Evolutionary conservation across 306 rosid genomes (phyloP).

Genomic region (Ormosia semicastrata): DNA sequence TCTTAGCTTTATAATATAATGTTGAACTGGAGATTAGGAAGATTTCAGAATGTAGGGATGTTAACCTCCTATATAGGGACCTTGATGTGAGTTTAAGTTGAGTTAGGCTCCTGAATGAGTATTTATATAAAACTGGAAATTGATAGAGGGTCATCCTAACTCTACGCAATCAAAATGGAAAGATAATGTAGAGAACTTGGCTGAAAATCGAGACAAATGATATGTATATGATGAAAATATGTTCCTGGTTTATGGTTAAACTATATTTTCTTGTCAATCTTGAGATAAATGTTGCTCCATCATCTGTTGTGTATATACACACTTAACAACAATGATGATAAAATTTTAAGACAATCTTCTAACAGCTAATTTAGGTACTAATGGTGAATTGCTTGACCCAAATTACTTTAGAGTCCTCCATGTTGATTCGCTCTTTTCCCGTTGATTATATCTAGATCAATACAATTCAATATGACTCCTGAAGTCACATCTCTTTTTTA

Average conservation of each 20-base stretch:
- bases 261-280: neutral
- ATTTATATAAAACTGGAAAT: slow-evolving; percentile 9
- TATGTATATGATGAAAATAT: neutral
- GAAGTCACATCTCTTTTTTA: neutral
- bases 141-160: neutral
- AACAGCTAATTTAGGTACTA: neutral
- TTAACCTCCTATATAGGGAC: neutral
- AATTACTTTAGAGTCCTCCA: neutral
- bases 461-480: neutral
- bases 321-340: neutral
- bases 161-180: neutral
- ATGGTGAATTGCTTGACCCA: neutral
- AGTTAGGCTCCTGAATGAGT: neutral
- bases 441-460: neutral
- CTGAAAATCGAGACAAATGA: neutral
- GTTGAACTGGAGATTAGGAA: neutral
- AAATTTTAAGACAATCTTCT: neutral
- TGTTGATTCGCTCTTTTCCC: neutral
- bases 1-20: neutral
- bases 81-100: neutral
- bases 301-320: neutral
- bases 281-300: neutral
- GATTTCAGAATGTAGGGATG: neutral
- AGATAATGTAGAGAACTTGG: neutral
- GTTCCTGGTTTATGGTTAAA: neutral